phyloP scores from a whole-genome alignment of 495 filamentous ascomycete genomes.

The Podospora pseudoanserina region DNA sequence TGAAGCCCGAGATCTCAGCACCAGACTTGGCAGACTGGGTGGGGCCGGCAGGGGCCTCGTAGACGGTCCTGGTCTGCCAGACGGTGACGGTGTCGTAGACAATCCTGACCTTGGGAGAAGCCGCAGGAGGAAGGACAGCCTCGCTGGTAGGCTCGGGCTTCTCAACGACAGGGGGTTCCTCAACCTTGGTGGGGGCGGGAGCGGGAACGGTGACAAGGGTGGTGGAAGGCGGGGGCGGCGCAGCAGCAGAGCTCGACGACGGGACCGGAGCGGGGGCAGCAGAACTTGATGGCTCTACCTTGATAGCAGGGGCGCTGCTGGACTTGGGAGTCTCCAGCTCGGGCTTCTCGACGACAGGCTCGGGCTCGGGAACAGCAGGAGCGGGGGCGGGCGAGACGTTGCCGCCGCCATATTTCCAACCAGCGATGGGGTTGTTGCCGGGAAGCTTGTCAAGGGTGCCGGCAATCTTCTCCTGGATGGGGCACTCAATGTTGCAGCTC shows the following conservation, averaged over 20 bases:
- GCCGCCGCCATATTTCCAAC: conserved; percentile 35
- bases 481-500: conserved; percentile 47
- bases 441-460: conserved; percentile 47
- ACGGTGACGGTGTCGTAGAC: conserved; percentile 41
- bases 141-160: conserved; percentile 35
- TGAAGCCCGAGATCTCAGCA: conserved; percentile 26
- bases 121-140: conserved; percentile 36
- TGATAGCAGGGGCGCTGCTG: conserved; percentile 2
- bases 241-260: conserved; percentile 1
- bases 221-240: conserved; percentile 10
- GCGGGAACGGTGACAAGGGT: conserved; percentile 13
- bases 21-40: conserved; percentile 14
- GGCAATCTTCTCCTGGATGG: conserved; percentile 33
- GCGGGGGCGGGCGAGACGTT: conserved; percentile 24
- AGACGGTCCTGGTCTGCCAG: conserved; percentile 50
- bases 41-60: conserved; percentile 33
- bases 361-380: conserved; percentile 14
- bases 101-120: conserved; percentile 32
- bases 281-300: conserved; percentile 20
- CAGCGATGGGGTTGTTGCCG: conserved; percentile 53
- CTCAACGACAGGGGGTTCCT: conserved; percentile 23
- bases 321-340: background rate
- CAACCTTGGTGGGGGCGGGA: conserved; percentile 5
- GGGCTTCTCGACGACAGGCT: background rate
- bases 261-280: conserved; percentile 24